These are phyloP conservation scores for Termitomyces eurrhizus DNA, from an alignment of 768 basidiomycete species.

Conservation along the genomic window DNA sequence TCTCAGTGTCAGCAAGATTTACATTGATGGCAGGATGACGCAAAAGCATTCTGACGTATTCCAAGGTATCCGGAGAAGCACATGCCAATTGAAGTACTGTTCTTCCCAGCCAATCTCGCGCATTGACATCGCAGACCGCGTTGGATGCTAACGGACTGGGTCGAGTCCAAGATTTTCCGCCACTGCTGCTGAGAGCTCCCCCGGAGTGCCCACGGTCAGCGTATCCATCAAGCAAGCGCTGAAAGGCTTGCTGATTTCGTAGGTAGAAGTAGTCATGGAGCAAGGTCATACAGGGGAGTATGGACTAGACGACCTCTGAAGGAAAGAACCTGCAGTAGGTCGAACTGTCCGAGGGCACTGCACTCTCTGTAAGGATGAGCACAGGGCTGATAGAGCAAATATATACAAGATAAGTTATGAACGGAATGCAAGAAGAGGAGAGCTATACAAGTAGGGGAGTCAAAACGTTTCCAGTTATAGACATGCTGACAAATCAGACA, in stretches of 20 bases:
- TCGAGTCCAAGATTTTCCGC: conserved; percentile 56
- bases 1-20: conserved; percentile 80
- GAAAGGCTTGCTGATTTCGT: conserved; percentile 72
- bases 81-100: conserved; percentile 85
- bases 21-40: conserved; percentile 72
- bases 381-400: conserved; percentile 16
- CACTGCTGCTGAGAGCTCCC: conserved; percentile 39
- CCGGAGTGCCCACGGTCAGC: conserved; percentile 32
- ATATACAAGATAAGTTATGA: conserved; percentile 12
- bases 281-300: conserved; percentile 61
- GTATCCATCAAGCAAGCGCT: conserved; percentile 60
- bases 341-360: conserved; percentile 22
- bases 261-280: conserved; percentile 76
- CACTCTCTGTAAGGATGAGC: conserved; percentile 19
- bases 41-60: conserved; percentile 76
- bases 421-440: not conserved
- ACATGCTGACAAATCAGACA: conserved; percentile 11
- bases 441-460: conserved; percentile 1
- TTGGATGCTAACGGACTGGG: conserved; percentile 35
- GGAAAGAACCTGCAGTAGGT: conserved; percentile 25
- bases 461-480: conserved; percentile 2
- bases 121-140: conserved; percentile 54
- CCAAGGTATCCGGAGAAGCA: conserved; percentile 59
- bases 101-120: conserved; percentile 65
- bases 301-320: conserved; percentile 36